Base-by-base conservation (phyloP, 176 grass and related monocot genomes). In the Chrysopogon serrulatus region DNA sequence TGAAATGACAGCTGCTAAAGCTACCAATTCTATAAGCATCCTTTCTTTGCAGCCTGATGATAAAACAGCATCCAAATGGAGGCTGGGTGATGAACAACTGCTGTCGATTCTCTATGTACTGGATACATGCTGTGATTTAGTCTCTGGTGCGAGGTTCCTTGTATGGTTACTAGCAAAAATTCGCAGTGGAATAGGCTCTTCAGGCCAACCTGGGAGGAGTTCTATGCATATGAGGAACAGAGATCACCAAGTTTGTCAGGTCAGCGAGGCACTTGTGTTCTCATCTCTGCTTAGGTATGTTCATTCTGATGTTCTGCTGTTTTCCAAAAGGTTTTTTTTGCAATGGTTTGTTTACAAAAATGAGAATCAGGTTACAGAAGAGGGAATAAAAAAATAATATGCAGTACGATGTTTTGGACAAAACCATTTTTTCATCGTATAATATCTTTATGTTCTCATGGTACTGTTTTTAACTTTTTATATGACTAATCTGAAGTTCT, bases 271-370 rank as follows among this genome's bases (percentile, higher is more conserved):
- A 80, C 90, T 99, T 91, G 87, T 99, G 69, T 92, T 96, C 32
- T 99, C 97, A 79, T 93, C 91, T 41, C 76, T 99, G 73, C 93
- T 96, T 82, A 91, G 97, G 97, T 99, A 89, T 13, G 83, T 68
- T 82, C 26, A 6, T 80, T 47, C 67, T 68, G 42, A 61, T 79
- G 73, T 51, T 81, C 59, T 51, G 30, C 17, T 32, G 39, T 32
- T 78, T 28, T 62, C 35, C 23, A 75, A 75, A 73, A 60, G 19
- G 39, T 90, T 45, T 56, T 13, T 56, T 73, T 56, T 73, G 35
- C 35, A 73, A 65, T 80, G 26, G 27, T 90, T 78, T 64, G 31
- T 82, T 73, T 86, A 71, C 47, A 73, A 1, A 31, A 45, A 78
- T 30, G 39, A 11, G 42, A 40, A 65, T n/a, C 6, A 76, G 16